Conservation (phyloP, 805 yeast genomes). For the Saccharomycodes ludwigii region DNA sequence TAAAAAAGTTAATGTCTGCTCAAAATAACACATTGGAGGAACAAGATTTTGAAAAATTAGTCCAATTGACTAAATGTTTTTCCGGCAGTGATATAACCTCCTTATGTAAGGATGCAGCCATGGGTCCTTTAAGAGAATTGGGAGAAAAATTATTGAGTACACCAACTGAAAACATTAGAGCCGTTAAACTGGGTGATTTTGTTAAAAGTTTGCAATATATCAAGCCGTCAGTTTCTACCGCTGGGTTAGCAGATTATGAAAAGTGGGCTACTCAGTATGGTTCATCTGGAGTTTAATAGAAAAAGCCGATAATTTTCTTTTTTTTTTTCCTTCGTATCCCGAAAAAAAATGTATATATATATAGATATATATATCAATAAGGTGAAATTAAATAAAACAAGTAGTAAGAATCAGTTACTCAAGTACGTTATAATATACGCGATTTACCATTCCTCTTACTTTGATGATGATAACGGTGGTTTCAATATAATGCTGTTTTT, state of each 20-base stretch:
- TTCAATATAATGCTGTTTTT: too few relatives aligned
- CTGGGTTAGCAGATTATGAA: conserved; percentile 69
- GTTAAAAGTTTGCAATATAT: conserved; percentile 62
- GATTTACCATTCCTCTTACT: too few relatives aligned
- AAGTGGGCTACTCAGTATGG: conserved; percentile 84
- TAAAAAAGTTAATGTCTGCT: conserved; percentile 50
- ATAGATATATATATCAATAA: not conserved
- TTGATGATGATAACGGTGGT: too few relatives aligned
- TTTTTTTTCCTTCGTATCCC: not conserved
- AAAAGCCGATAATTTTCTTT: not conserved
- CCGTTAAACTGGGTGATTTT: conserved; percentile 65
- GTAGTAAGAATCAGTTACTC: not conserved
- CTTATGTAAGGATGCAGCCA: conserved; percentile 91
- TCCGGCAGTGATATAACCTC: conserved; percentile 94
- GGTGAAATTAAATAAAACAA: not conserved
- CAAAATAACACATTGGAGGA: conserved; percentile 63
- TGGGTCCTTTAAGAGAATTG: conserved; percentile 87
- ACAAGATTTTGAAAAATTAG: conserved; percentile 46
- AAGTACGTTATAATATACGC: not conserved
- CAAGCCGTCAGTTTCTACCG: conserved; percentile 78
- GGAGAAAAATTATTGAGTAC: conserved; percentile 70
- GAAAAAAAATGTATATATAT: too few relatives aligned
- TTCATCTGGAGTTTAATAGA: conserved; percentile 61
- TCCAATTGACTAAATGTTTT: conserved; percentile 62
- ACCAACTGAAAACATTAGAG: conserved; percentile 64